Evolutionary conservation across 2,329 filamentous ascomycete genomes (phyloP).

Genomic region (Trichoderma citrinoviride): DNA sequence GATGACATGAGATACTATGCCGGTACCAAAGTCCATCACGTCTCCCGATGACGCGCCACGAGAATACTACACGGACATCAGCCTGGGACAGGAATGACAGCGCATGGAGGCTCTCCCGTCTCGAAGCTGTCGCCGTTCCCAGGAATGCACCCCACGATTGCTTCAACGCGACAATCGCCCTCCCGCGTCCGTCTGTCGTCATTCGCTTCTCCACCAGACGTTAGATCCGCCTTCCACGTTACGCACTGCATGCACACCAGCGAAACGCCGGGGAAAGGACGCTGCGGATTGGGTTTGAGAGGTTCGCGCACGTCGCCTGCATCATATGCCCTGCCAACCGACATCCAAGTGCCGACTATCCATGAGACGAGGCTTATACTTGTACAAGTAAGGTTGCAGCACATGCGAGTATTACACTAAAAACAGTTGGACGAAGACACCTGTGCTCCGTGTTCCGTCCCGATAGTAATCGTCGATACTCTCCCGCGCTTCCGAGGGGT

Average conservation of each 20-base stretch:
- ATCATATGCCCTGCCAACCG: background rate
- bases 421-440: too few species aligned
- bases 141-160: conserved; percentile 13
- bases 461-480: too few species aligned
- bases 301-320: background rate
- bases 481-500: too few species aligned
- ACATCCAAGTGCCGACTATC: background rate
- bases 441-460: too few species aligned
- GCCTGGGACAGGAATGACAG: conserved; percentile 1
- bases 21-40: too few species aligned
- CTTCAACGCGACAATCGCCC: background rate
- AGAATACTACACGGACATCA: background rate
- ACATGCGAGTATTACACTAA: background rate
- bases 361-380: background rate
- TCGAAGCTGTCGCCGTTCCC: background rate
- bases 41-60: background rate
- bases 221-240: background rate
- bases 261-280: conserved; percentile 3
- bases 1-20: too few species aligned
- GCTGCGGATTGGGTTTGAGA: background rate
- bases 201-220: conserved; percentile 7
- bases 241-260: background rate
- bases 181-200: background rate
- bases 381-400: too few species aligned
- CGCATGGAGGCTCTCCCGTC: background rate